Percentiles rank a stretch among this genome's conserved stretches.
phyloP scores from a whole-genome alignment of 805 yeast species.

The Teunomyces aglyptinius region DNA sequence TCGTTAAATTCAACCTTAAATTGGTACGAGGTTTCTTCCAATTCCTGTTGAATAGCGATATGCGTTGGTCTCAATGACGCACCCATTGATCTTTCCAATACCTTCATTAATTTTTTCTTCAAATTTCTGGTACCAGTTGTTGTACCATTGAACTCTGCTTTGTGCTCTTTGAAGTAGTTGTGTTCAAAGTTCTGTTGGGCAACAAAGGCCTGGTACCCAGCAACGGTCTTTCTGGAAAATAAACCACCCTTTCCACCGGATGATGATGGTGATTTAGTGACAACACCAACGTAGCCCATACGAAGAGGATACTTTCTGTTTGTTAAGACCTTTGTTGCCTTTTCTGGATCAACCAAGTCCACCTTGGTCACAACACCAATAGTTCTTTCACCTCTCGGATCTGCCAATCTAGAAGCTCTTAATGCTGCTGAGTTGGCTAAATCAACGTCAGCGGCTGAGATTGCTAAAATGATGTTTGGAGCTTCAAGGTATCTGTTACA shows the following conservation, averaged over 20 bases:
- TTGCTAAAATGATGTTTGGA: constrained; percentile 93
- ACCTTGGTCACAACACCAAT: constrained; percentile 94
- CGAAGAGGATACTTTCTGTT: constrained; percentile 85
- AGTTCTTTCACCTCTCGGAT: constrained; percentile 93
- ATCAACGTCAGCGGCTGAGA: constrained; percentile 97
- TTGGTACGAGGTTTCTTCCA: constrained; percentile 88
- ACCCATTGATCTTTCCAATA: constrained; percentile 90
- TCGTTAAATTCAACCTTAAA: constrained; percentile 97
- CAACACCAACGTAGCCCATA: constrained; percentile 99
- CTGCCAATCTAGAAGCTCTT: constrained; percentile 83
- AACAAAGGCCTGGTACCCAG: constrained; percentile 61
- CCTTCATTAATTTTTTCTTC: constrained; percentile 78
- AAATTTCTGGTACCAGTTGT: constrained; percentile 73
- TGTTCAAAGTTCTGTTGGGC: constrained; percentile 62
- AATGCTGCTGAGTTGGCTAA: constrained; percentile 94
- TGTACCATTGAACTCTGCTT: constrained; percentile 58
- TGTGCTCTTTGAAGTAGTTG: constrained; percentile 62
- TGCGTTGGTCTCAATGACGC: constrained; percentile 85
- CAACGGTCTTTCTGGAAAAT: constrained; percentile 44
- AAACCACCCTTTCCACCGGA: constrained; percentile 26
- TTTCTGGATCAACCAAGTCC: constrained; percentile 79
- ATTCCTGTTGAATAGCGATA: constrained; percentile 77
- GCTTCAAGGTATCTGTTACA: constrained; percentile 85
- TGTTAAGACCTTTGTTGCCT: constrained; percentile 64
- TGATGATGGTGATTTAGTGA: constrained; percentile 70